Conservation (phyloP, 495 filamentous ascomycete genomes). For the Symbiotaphrina buchneri region DNA sequence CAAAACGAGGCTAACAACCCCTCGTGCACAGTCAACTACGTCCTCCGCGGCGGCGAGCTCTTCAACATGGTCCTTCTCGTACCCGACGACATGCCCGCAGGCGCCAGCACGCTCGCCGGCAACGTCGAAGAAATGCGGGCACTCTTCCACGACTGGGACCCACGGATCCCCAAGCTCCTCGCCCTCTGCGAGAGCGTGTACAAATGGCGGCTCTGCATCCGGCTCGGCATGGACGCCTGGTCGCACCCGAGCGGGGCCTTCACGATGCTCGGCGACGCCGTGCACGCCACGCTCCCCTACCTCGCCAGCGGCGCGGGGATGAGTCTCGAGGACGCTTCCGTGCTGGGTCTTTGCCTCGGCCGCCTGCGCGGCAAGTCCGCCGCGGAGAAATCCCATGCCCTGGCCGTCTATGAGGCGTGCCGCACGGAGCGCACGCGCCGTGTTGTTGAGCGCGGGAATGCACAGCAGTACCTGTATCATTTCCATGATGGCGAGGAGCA, state of each 20-base stretch:
- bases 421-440: conserved; percentile 24
- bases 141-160: background rate
- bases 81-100: background rate
- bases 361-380: conserved; percentile 10
- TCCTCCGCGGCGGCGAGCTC: background rate
- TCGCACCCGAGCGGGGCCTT: conserved; percentile 7
- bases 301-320: conserved; percentile 11
- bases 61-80: conserved; percentile 1
- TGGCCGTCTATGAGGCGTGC: conserved; percentile 23
- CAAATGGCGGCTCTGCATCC: conserved; percentile 10
- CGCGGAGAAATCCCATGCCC: conserved; percentile 13
- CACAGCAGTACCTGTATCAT: conserved; percentile 26
- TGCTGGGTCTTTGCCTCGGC: conserved; percentile 8
- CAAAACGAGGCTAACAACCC: too few relatives aligned
- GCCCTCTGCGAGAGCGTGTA: conserved; percentile 7
- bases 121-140: background rate
- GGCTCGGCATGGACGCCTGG: conserved; percentile 7
- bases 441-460: conserved; percentile 25
- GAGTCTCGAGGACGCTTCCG: conserved; percentile 10
- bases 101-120: background rate
- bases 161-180: conserved; percentile 8
- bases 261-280: conserved; percentile 9
- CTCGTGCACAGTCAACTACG: background rate
- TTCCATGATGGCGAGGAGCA: conserved; percentile 29
- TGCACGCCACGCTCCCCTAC: conserved; percentile 12